Evolutionary conservation across 2,329 filamentous ascomycete species (phyloP).

Genomic region (Sclerotinia spermophila): DNA sequence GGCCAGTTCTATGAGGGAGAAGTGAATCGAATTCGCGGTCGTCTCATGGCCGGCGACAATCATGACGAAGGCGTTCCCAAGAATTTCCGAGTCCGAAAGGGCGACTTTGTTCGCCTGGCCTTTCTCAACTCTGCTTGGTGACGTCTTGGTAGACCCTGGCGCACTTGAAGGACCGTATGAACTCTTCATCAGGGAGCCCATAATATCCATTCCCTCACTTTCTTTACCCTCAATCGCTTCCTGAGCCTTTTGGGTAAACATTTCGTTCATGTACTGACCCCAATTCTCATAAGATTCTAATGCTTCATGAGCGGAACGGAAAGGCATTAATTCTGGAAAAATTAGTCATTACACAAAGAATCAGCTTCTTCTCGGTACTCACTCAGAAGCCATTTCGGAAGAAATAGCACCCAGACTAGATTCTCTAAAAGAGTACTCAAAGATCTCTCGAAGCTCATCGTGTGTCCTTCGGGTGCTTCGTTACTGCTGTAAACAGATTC

Average conservation of each 20-base stretch:
- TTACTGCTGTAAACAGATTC: conserved; percentile 41
- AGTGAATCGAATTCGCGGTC: conserved; percentile 71
- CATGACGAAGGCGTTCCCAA: conserved; percentile 68
- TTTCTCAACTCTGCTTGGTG: conserved; percentile 42
- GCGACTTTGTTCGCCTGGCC: conserved; percentile 52
- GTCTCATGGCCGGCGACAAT: conserved; percentile 77
- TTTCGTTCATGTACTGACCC: conserved; percentile 59
- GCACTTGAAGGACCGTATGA: conserved; percentile 36
- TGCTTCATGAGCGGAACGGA: conserved; percentile 44
- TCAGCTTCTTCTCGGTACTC: conserved; percentile 26
- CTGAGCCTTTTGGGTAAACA: conserved; percentile 50
- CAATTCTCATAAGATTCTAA: conserved; percentile 51
- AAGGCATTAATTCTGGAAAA: conserved; percentile 40
- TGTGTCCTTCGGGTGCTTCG: conserved; percentile 42
- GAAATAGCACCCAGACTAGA: conserved; percentile 49
- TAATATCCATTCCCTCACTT: conserved; percentile 51
- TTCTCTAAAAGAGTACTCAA: conserved; percentile 51
- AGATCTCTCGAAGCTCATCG: conserved; percentile 54
- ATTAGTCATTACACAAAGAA: conserved; percentile 8
- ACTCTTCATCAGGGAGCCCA: conserved; percentile 48
- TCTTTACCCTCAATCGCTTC: conserved; percentile 41
- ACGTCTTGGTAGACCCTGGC: conserved; percentile 38
- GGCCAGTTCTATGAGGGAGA: conserved; percentile 65
- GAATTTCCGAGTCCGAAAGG: conserved; percentile 61
- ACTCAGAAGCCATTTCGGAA: conserved; percentile 50